A percentile compares a stretch with the other conserved stretches of the same genome.
Evolutionary conservation across 352 stramenopile genomes (phyloP).

Genomic region (Globisporangium nunn): DNA sequence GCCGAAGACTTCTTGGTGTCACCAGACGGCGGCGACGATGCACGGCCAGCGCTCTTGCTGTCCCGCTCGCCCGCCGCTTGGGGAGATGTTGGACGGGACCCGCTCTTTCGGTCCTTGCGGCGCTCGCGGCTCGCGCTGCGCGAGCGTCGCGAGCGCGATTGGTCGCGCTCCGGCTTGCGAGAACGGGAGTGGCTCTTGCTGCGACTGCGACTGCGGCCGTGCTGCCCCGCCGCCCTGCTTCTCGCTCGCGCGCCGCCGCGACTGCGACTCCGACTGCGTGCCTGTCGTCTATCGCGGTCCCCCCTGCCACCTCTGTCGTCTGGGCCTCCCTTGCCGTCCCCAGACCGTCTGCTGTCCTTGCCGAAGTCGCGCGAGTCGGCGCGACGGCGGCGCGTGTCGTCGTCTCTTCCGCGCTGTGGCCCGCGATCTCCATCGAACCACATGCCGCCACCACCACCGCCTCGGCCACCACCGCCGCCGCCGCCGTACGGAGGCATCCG

Average conservation of each 20-base stretch:
- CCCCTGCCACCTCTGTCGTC: constrained; percentile 9
- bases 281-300: constrained; percentile 17
- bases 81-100: constrained; percentile 9
- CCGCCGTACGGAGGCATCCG: constrained; percentile 41
- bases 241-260: constrained; percentile 17
- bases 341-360: constrained; percentile 21
- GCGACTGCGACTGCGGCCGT: constrained; percentile 46
- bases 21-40: background rate
- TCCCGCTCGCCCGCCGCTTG: constrained; percentile 2
- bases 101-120: constrained; percentile 6
- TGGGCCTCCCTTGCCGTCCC: constrained; percentile 14
- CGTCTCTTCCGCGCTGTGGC: constrained; percentile 24
- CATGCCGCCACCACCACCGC: constrained; percentile 31
- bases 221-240: constrained; percentile 1
- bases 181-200: constrained; percentile 42
- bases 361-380: constrained; percentile 33
- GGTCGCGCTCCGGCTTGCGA: constrained; percentile 32
- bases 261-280: constrained; percentile 32
- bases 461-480: constrained; percentile 26
- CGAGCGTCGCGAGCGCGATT: constrained; percentile 30
- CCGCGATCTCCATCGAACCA: constrained; percentile 39
- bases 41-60: background rate
- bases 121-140: constrained; percentile 39
- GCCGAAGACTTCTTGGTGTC: background rate
- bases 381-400: constrained; percentile 35